Evolutionary conservation across 2,329 filamentous ascomycete species (phyloP).

Genomic region (Lachnellula willkommii): DNA sequence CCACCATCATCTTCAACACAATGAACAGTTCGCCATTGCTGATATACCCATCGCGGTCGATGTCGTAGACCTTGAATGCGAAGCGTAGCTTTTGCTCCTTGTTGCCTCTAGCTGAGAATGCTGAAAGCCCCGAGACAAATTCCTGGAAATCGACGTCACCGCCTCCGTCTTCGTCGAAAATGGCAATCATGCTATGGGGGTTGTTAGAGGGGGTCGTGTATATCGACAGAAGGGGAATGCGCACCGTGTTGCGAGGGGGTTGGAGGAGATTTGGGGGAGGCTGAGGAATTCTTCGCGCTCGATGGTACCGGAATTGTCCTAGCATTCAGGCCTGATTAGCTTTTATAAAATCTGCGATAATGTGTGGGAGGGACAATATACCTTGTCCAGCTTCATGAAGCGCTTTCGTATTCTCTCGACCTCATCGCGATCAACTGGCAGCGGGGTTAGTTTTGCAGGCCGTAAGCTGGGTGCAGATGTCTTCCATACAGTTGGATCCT

Average conservation of each 20-base stretch:
- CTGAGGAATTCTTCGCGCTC: conserved; percentile 98
- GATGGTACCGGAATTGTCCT: conserved; percentile 98
- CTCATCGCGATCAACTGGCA: conserved; percentile 87
- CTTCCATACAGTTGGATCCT: conserved; percentile 78
- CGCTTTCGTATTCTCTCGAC: conserved; percentile 92
- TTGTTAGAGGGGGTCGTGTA: neutral
- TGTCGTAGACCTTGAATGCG: conserved; percentile 99
- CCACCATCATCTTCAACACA: conserved; percentile 99
- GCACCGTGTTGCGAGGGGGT: conserved; percentile 89
- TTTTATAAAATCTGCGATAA: neutral
- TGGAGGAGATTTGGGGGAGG: conserved; percentile 94
- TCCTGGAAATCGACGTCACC: conserved; percentile 98
- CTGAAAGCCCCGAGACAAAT: conserved; percentile 90
- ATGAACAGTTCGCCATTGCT: conserved; percentile 99
- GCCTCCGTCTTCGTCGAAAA: conserved; percentile 97
- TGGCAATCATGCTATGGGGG: conserved; percentile 80
- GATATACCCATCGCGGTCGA: conserved; percentile 96
- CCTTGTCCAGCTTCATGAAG: conserved; percentile 99
- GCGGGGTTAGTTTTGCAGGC: conserved; percentile 8
- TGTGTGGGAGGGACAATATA: conserved; percentile 34
- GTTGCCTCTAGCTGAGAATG: conserved; percentile 96
- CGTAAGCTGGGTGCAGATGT: conserved; percentile 3
- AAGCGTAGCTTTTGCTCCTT: conserved; percentile 98
- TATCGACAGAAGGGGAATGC: conserved; percentile 1
- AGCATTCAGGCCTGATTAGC: conserved; percentile 5